Evolutionary conservation across 139 green algal species (phyloP), one percentile per base, ranked within the genome.

Genomic region (Dunaliella primolecta): DNA sequence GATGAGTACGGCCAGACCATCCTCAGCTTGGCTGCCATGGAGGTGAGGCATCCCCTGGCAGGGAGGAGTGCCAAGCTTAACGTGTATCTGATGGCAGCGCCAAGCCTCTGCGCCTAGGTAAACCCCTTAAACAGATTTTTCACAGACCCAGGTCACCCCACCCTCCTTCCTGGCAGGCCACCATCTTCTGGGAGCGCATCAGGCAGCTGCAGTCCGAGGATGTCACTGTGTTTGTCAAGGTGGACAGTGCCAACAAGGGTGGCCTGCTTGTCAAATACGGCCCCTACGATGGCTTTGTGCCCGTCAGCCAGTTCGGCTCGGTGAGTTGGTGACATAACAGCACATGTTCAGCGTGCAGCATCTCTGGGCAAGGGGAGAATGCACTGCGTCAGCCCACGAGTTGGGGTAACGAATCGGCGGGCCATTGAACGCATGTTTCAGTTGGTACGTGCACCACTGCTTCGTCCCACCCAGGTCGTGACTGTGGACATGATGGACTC

Each of bases 131-230:
- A n/a, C 23, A 23, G 57, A n/a, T 75, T 24, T 23, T 75, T 75
- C 57, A 75, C 57, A 24, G 23, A 75, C 57, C 23, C 57, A 75
- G 57, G 57, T n/a, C n/a, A n/a, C n/a, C n/a, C n/a, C n/a, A n/a
- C n/a, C n/a, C n/a, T n/a, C n/a, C n/a, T n/a, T n/a, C n/a, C n/a
- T n/a, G n/a, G 32, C 76, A 92, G 84, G 83, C 87, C 70, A 82
- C 89, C 35, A 85, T 93, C 29, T 92, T 92, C 76, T 98, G 95
- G 95, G 79, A 92, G 75, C 90, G 95, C 34, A 90, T 97, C 55
- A 88, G 88, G 32, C 91, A 96, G 87, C 83, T 95, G 81, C 85
- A 93, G 86, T 93, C 96, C 36, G 95, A 99, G 84, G 94, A 99
- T 64, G 88, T 94, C 24, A 94, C 92, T 3, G 91, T 98, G 24